Evolutionary conservation across 495 filamentous ascomycete genomes (phyloP).

Genomic region (Aspergillus leporis): DNA sequence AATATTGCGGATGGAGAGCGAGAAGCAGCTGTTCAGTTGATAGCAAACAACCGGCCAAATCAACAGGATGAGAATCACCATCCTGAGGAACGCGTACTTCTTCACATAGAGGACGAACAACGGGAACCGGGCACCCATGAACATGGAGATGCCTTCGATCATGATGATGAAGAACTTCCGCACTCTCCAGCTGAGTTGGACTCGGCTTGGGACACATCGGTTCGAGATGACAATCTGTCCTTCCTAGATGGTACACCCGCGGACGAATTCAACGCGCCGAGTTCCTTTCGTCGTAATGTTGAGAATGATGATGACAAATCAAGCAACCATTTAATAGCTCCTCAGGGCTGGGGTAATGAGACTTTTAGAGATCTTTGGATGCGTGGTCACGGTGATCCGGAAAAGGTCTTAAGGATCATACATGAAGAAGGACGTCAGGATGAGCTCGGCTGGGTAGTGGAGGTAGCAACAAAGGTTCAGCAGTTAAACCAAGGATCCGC

Average conservation of each 20-base stretch:
- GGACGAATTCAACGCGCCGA: not conserved
- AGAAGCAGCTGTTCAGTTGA: slow-evolving; percentile 41
- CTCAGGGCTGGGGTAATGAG: slow-evolving; percentile 36
- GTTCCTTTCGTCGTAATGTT: slow-evolving; percentile 12
- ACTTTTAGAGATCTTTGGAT: slow-evolving; percentile 53
- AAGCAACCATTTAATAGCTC: slow-evolving; percentile 33
- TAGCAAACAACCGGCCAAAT: slow-evolving; percentile 39
- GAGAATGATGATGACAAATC: slow-evolving; percentile 27
- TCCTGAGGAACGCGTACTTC: slow-evolving; percentile 9
- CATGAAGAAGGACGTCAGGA: slow-evolving; percentile 59
- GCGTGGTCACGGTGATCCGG: slow-evolving; percentile 56
- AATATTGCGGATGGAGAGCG: slow-evolving; percentile 56
- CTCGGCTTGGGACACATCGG: not conserved
- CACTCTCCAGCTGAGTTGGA: not conserved
- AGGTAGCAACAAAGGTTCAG: slow-evolving; percentile 34
- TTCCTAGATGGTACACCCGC: slow-evolving; percentile 13
- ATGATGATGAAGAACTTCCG: not conserved
- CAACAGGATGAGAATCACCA: slow-evolving; percentile 19
- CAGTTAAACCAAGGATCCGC: slow-evolving; percentile 8
- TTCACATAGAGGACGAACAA: slow-evolving; percentile 8
- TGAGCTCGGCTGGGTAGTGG: slow-evolving; percentile 52
- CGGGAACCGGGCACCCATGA: slow-evolving; percentile 16
- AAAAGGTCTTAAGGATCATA: slow-evolving; percentile 61
- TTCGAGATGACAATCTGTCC: slow-evolving; percentile 13
- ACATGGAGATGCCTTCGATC: not conserved